A percentile compares a stretch with the other conserved stretches of the same genome.
phyloP scores from a whole-genome alignment of 371 early-diverging fungal species.

The Mucor velutinosus region DNA sequence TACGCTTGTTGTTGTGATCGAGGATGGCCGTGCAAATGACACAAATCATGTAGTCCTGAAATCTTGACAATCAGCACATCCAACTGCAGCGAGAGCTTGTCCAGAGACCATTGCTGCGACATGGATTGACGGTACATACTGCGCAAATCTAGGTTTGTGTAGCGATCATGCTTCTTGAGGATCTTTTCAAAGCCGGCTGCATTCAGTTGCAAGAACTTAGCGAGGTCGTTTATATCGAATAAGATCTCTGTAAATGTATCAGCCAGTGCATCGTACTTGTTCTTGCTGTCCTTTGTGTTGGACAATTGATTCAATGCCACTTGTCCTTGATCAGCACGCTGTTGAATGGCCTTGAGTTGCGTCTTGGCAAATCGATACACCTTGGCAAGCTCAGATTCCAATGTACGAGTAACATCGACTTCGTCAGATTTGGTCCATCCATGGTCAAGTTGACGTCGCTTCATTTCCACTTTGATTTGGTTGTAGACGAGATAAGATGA shows the following conservation, averaged over 20 bases:
- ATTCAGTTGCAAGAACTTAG: slow-evolving; percentile 92
- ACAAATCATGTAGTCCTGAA: slow-evolving; percentile 45
- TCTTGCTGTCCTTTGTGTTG: slow-evolving; percentile 27
- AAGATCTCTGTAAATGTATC: slow-evolving; percentile 76
- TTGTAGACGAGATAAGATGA: slow-evolving; percentile 44
- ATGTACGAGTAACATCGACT: slow-evolving; percentile 65
- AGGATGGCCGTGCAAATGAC: slow-evolving; percentile 31
- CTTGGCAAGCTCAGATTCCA: slow-evolving; percentile 85
- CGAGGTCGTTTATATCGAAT: slow-evolving; percentile 84
- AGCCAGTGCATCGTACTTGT: slow-evolving; percentile 55
- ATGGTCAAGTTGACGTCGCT: slow-evolving; percentile 35
- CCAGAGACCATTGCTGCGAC: slow-evolving; percentile 78
- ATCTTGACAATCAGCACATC: slow-evolving; percentile 88
- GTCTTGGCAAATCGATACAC: slow-evolving; percentile 79
- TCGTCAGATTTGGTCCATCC: slow-evolving; percentile 72
- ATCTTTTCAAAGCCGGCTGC: slow-evolving; percentile 94
- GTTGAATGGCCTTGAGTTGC: slow-evolving; percentile 71
- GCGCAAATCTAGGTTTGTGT: slow-evolving; percentile 75
- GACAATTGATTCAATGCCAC: slow-evolving; percentile 39
- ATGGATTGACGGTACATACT: slow-evolving; percentile 69
- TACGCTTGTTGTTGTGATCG: slow-evolving; percentile 26
- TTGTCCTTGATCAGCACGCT: slow-evolving; percentile 75
- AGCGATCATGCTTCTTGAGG: slow-evolving; percentile 96
- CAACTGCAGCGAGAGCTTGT: slow-evolving; percentile 75
- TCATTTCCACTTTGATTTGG: slow-evolving; percentile 36